Evolutionary conservation across 768 basidiomycete species (phyloP), one percentile per base, ranked within the genome.

Genomic region (Glaciozyma martinii): DNA sequence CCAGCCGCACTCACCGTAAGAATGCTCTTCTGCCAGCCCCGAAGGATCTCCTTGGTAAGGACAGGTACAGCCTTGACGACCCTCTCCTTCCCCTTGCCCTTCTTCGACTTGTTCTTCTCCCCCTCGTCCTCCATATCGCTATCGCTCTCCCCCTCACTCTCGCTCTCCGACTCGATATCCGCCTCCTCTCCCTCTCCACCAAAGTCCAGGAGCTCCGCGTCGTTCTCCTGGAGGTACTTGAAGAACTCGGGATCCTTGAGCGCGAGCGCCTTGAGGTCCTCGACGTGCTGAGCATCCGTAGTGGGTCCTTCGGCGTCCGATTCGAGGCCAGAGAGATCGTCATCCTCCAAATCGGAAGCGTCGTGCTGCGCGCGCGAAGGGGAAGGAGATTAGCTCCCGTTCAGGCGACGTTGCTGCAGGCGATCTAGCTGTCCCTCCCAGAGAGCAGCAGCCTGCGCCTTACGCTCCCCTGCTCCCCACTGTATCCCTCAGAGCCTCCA

Each of bases 221-320:
- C 95, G 74, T 99, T 92, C 77, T 98, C 90, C 78, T 93, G 87
- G 3, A 99, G 81, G 75, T 93, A 99, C 78, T 93, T 90, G 86
- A 84, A 99, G 79, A 98, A 99, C 74, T 95, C 94, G n/a, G 94
- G 94, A 76, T 99, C 94, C 75, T 90, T 91, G 77, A 94, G 88
- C 2, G 89, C 89, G 43, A 99, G 82, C 74, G 88, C 86, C 46
- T 88, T 85, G 19, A 99, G 82, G 61, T 94, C 88, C 53, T 85
- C 76, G 65, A 90, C 78, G 79, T 97, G 94, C 7, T 80, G 77
- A 59, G 80, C 79, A 29, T 86, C 89, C 62, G 88, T 87, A 60
- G 86, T 88, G 42, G 74, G 76, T 21, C 74, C 79, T 10, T 79
- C 80, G 30, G 79, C 83, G 40, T 79, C 75, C 44, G 66, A 74